Percentiles rank a stretch among this genome's conserved stretches.
Conservation (phyloP, 108 stramenopile genomes). For the Cyclotella sp. region DNA sequence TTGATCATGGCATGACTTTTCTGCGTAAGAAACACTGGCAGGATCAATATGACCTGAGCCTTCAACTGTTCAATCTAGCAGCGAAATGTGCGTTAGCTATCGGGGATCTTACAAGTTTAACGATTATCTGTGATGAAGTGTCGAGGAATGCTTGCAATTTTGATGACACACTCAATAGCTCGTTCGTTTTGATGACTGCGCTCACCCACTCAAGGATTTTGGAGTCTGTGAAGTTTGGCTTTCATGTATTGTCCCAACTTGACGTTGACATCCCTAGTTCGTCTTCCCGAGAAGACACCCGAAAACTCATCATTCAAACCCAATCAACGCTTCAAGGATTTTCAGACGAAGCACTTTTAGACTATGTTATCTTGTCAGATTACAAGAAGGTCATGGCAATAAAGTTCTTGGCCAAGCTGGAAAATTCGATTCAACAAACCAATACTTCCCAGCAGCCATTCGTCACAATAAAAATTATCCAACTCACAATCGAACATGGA, state of each 20-base stretch:
- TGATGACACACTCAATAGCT: conserved; percentile 15
- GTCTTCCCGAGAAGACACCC: not conserved
- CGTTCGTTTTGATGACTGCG: not conserved
- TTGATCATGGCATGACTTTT: conserved; percentile 26
- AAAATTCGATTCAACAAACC: not conserved
- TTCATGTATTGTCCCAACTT: conserved; percentile 9
- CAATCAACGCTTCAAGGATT: conserved; percentile 8
- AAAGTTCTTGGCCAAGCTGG: conserved; percentile 10
- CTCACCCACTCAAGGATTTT: not conserved
- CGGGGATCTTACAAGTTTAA: not conserved
- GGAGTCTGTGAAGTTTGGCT: not conserved
- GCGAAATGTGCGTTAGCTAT: conserved; percentile 10
- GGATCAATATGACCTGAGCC: conserved; percentile 28
- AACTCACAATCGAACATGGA: conserved; percentile 18
- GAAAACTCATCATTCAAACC: not conserved
- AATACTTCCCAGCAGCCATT: not conserved
- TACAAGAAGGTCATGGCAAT: conserved; percentile 20
- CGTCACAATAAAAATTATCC: conserved; percentile 5
- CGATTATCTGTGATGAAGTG: conserved; percentile 9
- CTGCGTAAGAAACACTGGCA: conserved; percentile 26
- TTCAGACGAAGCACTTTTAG: conserved; percentile 16
- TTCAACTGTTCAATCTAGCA: conserved; percentile 26
- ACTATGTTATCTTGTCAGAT: conserved; percentile 9
- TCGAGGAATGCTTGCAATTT: not conserved
- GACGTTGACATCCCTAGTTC: conserved; percentile 5